Base-by-base conservation (phyloP, 306 rosid species). In the Quercus bicolor region DNA sequence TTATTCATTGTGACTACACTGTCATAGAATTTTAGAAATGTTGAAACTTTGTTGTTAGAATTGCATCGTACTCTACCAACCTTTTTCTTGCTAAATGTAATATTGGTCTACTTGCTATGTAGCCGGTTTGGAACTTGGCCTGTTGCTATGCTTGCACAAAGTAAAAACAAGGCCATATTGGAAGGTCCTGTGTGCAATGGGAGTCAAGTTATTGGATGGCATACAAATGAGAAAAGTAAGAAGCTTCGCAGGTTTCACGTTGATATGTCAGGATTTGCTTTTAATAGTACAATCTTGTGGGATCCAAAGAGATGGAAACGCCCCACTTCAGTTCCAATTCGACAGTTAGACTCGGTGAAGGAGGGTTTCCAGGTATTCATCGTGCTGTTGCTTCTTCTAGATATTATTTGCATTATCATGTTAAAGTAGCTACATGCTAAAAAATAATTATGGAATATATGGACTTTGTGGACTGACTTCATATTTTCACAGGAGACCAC, bases 191-290 rank as follows among this genome's bases (percentile, higher is more conserved):
- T 91, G 11, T 96, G 99, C 87, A 93, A 96, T 77, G 92, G 92
- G 56, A 93, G 91, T 82, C 96, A 87, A 91, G 96, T 96, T 83
- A 78, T 85, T 78, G 99, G 99, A 74, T 96, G 99, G 99, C 97
- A 93, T 80, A 96, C 99, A 31, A 96, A 96, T 80, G 97, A 91
- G 87, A 96, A 87, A 86, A 93, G 97, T 76, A 91, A 87, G 84
- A 89, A 89, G 83, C 91, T 96, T 34, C 90, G 97, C 7, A 89
- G 99, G 89, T 96, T 96, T 87, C 99, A 96, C 81, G 98, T 96
- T 83, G 99, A 96, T 82, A 96, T 96, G 99, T 91, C 99, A 18
- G 99, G 99, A 60, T 96, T 96, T 88, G 99, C 98, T 82, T 93
- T 96, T 85, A 96, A 96, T 68, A 96, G 98, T 86, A 89, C 98